phyloP scores from a whole-genome alignment of 768 basidiomycete genomes.

The Lentinula aciculospora region DNA sequence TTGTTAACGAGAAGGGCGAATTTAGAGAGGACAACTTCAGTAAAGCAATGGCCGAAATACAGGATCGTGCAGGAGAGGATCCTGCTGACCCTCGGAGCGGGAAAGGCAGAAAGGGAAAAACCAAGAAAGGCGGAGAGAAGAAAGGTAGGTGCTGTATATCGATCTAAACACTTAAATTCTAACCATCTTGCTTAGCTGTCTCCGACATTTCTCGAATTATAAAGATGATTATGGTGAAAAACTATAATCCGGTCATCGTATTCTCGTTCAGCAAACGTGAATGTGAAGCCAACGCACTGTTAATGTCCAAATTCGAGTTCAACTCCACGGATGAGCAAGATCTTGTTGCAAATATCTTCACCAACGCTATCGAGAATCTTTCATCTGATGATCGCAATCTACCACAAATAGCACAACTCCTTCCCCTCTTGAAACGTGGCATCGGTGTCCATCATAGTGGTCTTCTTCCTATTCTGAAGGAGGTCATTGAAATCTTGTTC shows the following conservation, averaged over 20 bases:
- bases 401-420: conserved; percentile 88
- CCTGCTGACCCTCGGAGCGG: conserved; percentile 84
- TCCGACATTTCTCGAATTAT: conserved; percentile 98
- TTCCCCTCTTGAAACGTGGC: conserved; percentile 90
- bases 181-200: conserved; percentile 41
- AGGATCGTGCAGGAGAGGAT: conserved; percentile 82
- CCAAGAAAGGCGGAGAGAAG: conserved; percentile 87
- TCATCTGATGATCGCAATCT: conserved; percentile 82
- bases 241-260: conserved; percentile 96
- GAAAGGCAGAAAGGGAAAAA: conserved; percentile 87
- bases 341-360: conserved; percentile 82
- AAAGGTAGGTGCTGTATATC: conserved; percentile 54
- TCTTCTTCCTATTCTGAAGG: conserved; percentile 93
- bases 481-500: conserved; percentile 98
- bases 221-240: conserved; percentile 97
- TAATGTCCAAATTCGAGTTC: conserved; percentile 93
- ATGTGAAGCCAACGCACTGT: conserved; percentile 89
- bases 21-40: conserved; percentile 97
- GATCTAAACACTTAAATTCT: not conserved
- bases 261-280: conserved; percentile 99
- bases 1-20: conserved; percentile 97
- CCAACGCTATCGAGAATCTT: conserved; percentile 88
- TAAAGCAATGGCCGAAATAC: conserved; percentile 94
- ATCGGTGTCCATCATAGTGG: conserved; percentile 99
- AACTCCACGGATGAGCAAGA: conserved; percentile 91